These are phyloP conservation scores for Sorghum bicolor DNA, from an alignment of 176 grass and related monocot species.

Conservation along the genomic window Sorghum_bicolor_NCBIv3 NC_012877.2:48642001-48642500, in stretches of 20 bases:
- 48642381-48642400: conserved; percentile 93
- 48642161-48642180: conserved; percentile 92
- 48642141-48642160: conserved; percentile 92
- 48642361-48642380: conserved; percentile 95
- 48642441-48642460: conserved; percentile 84
- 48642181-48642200: conserved; percentile 95
- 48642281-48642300: conserved; percentile 66
- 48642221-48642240: background rate
- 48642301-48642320: conserved; percentile 90
- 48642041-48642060: conserved; percentile 93
- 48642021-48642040: conserved; percentile 82
- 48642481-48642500: conserved; percentile 73
- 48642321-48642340: conserved; percentile 96
- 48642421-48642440: conserved; percentile 71
- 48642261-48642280: conserved; percentile 13
- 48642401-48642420: conserved; percentile 75
- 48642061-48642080: conserved; percentile 76
- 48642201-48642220: conserved; percentile 37
- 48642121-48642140: conserved; percentile 95
- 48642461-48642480: conserved; percentile 89
- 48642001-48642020: conserved; percentile 82
- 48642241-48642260: background rate
- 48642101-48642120: conserved; percentile 79
- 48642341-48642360: conserved; percentile 98
- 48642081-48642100: conserved; percentile 78